These are phyloP conservation scores for Piper betle DNA, from an alignment of 164 flowering plant genomes.

Conservation along the genomic window DNA sequence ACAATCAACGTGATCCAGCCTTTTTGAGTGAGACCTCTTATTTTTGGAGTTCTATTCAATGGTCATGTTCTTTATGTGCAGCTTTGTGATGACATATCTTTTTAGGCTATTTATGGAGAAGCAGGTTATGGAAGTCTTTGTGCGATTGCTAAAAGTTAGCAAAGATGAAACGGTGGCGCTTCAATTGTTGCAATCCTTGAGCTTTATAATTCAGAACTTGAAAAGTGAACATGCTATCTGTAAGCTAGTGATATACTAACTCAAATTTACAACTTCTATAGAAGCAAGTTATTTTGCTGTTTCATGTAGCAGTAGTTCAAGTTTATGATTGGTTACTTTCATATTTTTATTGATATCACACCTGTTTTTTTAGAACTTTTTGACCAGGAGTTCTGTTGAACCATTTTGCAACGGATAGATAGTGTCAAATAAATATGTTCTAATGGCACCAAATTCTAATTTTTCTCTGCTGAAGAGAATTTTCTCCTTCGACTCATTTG, in stretches of 20 bases:
- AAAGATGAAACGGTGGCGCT: conserved; percentile 51
- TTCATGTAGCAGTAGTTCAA: too few relatives aligned
- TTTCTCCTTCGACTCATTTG: too few relatives aligned
- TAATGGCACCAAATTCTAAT: too few relatives aligned
- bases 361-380: too few relatives aligned
- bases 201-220: conserved; percentile 94
- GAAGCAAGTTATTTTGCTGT: not conserved
- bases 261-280: too few relatives aligned
- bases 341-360: too few relatives aligned
- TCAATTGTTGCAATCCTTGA: conserved; percentile 89
- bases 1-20: conserved; percentile 85
- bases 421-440: too few relatives aligned
- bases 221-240: conserved; percentile 93
- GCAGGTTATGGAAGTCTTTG: conserved; percentile 92
- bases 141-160: conserved; percentile 63
- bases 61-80: not conserved
- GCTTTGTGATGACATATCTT: conserved; percentile 2
- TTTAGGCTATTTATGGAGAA: conserved; percentile 93
- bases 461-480: too few relatives aligned
- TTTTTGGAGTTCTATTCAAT: not conserved
- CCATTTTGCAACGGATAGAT: too few relatives aligned
- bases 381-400: too few relatives aligned
- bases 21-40: conserved; percentile 69
- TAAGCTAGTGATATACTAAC: conserved; percentile 27
- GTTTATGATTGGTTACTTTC: too few relatives aligned